Evolutionary conservation across 768 basidiomycete species (phyloP).

Genomic region (Dioszegia aurantiaca): DNA sequence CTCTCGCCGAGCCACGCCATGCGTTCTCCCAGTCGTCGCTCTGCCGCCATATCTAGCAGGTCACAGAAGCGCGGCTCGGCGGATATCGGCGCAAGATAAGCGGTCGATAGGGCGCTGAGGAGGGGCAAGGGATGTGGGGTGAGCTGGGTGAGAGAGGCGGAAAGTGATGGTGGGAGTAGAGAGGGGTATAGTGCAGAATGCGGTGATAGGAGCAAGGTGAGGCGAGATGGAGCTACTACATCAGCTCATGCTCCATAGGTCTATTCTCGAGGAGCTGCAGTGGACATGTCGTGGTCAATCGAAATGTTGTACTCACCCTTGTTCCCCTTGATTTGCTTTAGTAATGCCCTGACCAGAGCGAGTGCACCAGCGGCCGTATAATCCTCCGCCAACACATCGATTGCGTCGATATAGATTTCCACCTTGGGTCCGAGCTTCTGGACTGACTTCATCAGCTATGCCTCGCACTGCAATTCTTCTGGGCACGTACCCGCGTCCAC

Average conservation of each 20-base stretch:
- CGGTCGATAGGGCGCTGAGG: slow-evolving; percentile 64
- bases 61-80: slow-evolving; percentile 68
- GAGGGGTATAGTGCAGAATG: slow-evolving; percentile 22
- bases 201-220: slow-evolving; percentile 36
- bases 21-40: slow-evolving; percentile 57
- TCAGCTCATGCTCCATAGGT: background rate
- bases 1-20: slow-evolving; percentile 41
- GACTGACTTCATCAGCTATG: too few species aligned
- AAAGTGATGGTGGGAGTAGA: slow-evolving; percentile 33
- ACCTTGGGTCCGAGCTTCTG: slow-evolving; percentile 16
- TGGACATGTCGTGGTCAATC: too few species aligned
- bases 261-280: too few species aligned
- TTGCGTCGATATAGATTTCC: slow-evolving; percentile 45
- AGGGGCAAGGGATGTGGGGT: slow-evolving; percentile 67
- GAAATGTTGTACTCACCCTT: slow-evolving; percentile 31
- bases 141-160: slow-evolving; percentile 37
- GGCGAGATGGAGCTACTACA: slow-evolving; percentile 40
- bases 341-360: slow-evolving; percentile 25
- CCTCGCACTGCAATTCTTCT: too few species aligned
- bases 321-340: slow-evolving; percentile 23
- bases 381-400: slow-evolving; percentile 46
- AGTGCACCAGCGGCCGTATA: slow-evolving; percentile 23
- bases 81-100: slow-evolving; percentile 69
- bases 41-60: slow-evolving; percentile 67
- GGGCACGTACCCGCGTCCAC: slow-evolving; percentile 26